Evolutionary conservation across 2,329 filamentous ascomycete genomes (phyloP).

Genomic region (Colletotrichum sansevieriae): DNA sequence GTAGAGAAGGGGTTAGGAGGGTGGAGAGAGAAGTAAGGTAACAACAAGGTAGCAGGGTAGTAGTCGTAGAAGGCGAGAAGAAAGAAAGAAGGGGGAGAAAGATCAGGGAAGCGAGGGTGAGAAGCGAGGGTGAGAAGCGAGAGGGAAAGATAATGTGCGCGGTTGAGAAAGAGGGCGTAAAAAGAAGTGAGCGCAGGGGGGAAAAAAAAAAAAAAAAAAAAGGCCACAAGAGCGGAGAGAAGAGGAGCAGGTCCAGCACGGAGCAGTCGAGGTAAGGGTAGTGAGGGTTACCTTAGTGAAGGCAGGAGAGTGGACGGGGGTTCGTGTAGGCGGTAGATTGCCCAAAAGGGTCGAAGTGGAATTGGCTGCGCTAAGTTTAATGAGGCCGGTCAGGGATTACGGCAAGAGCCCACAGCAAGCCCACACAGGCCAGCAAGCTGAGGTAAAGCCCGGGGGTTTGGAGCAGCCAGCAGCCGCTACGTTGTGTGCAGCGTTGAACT

Average conservation of each 20-base stretch:
- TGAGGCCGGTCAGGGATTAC: slow-evolving; percentile 51
- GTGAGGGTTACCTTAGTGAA: slow-evolving; percentile 16
- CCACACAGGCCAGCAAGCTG: slow-evolving; percentile 29
- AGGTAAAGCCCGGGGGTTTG: slow-evolving; percentile 43
- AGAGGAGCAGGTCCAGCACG: slow-evolving; percentile 30
- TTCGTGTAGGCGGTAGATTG: slow-evolving; percentile 51
- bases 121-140: slow-evolving; percentile 47
- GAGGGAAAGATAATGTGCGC: slow-evolving; percentile 40
- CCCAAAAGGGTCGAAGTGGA: slow-evolving; percentile 52
- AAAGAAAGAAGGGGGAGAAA: slow-evolving; percentile 49
- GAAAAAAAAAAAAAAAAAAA: slow-evolving; percentile 23
- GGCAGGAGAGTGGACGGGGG: slow-evolving; percentile 45
- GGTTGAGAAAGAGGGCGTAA: slow-evolving; percentile 19
- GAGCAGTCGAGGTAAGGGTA: slow-evolving; percentile 33
- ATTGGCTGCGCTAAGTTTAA: slow-evolving; percentile 58
- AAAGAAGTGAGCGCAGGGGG: slow-evolving; percentile 15
- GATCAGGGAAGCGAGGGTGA: slow-evolving; percentile 42
- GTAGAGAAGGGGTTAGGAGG: slow-evolving; percentile 40
- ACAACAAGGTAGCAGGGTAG: slow-evolving; percentile 48
- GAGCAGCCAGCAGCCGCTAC: slow-evolving; percentile 8
- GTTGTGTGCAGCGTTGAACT: no score
- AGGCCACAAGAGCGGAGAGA: slow-evolving; percentile 32
- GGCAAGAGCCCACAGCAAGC: slow-evolving; percentile 32
- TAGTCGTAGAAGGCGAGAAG: slow-evolving; percentile 46
- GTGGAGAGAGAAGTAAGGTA: slow-evolving; percentile 43